phyloP scores from a whole-genome alignment of 768 basidiomycete species.

The Clavulina sp. region DNA sequence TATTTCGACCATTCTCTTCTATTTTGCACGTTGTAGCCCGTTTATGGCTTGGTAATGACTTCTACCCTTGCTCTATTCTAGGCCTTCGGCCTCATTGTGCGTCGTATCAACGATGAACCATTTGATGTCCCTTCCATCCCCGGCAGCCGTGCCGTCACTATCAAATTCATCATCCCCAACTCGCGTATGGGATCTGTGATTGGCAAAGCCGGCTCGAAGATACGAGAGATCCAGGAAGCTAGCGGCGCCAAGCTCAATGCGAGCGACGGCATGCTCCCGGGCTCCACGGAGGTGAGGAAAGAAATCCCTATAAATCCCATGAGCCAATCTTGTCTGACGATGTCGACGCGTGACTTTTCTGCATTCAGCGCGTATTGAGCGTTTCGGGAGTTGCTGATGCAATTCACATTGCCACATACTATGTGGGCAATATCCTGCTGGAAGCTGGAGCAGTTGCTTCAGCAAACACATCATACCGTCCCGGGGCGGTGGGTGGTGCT shows the following conservation, averaged over 20 bases:
- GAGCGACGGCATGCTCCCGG: slow-evolving; percentile 94
- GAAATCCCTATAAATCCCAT: background rate
- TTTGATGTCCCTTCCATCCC: slow-evolving; percentile 96
- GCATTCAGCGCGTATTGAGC: slow-evolving; percentile 71
- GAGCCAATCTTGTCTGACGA: background rate
- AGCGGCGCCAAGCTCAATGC: slow-evolving; percentile 92
- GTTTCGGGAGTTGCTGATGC: slow-evolving; percentile 98
- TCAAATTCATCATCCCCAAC: slow-evolving; percentile 99
- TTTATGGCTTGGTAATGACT: background rate
- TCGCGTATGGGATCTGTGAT: slow-evolving; percentile 99
- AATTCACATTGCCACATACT: slow-evolving; percentile 98
- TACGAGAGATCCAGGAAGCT: slow-evolving; percentile 99
- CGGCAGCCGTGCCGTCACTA: slow-evolving; percentile 93
- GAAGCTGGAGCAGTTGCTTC: slow-evolving; percentile 45
- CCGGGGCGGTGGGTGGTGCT: no score
- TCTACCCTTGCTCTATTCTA: slow-evolving; percentile 18
- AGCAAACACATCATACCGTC: slow-evolving; percentile 45
- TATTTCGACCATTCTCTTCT: slow-evolving; percentile 5
- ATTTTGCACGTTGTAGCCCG: background rate
- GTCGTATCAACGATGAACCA: slow-evolving; percentile 97
- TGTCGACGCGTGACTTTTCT: background rate
- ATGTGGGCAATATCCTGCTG: slow-evolving; percentile 94
- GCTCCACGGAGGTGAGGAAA: slow-evolving; percentile 81
- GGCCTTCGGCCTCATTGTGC: slow-evolving; percentile 98
- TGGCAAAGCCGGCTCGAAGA: slow-evolving; percentile 93